These are phyloP conservation scores for Saturnispora sanitii DNA, from an alignment of 805 yeast species.

Conservation along the genomic window DNA sequence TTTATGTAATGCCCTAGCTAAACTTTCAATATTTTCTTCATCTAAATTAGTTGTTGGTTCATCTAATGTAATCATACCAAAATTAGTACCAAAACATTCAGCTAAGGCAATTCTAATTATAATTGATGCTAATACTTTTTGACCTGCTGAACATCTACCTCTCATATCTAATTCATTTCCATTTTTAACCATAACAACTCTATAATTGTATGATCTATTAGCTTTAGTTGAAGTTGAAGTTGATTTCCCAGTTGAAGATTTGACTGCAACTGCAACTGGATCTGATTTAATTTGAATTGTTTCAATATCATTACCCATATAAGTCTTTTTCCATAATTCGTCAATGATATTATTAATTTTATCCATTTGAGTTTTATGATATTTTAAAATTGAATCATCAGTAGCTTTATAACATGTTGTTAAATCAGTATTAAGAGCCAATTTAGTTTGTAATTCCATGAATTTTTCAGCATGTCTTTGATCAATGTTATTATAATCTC, in stretches of 20 bases:
- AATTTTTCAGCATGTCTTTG: conserved; percentile 55
- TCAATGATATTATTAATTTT: conserved; percentile 82
- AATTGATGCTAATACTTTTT: conserved; percentile 86
- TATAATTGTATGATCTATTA: conserved; percentile 73
- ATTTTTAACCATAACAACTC: conserved; percentile 92
- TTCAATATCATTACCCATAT: conserved; percentile 92
- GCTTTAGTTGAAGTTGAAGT: conserved; percentile 10
- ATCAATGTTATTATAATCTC: conserved; percentile 66
- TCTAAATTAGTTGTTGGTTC: conserved; percentile 97
- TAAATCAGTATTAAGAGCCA: conserved; percentile 71
- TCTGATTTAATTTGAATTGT: conserved; percentile 81
- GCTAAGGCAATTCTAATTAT: conserved; percentile 86
- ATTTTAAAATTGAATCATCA: conserved; percentile 89
- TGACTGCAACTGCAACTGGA: conserved; percentile 38
- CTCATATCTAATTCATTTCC: conserved; percentile 94
- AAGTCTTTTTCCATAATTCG: conserved; percentile 89
- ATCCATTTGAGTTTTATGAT: conserved; percentile 83
- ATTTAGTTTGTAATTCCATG: conserved; percentile 65
- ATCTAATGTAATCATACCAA: conserved; percentile 93
- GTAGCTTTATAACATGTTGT: conserved; percentile 74
- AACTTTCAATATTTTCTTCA: conserved; percentile 74
- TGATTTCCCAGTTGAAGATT: conserved; percentile 19
- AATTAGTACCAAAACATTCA: conserved; percentile 88
- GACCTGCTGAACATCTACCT: conserved; percentile 97
- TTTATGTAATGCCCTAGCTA: conserved; percentile 68